phyloP scores from a whole-genome alignment of 2,329 filamentous ascomycete genomes.

The Verticillium nonalfalfae region DNA sequence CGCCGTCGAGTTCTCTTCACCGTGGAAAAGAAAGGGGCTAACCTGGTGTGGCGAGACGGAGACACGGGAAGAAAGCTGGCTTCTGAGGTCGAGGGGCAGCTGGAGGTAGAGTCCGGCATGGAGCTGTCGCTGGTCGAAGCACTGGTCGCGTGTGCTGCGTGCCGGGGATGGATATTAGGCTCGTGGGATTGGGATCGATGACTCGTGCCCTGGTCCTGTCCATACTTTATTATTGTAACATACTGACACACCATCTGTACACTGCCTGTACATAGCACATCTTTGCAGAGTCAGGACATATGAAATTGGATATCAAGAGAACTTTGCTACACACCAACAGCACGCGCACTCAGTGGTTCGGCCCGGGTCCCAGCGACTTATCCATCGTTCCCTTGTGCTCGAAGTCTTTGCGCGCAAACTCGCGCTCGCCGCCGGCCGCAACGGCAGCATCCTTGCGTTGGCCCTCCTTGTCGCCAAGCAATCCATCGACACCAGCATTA shows the following conservation, averaged over 20 bases:
- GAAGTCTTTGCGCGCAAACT: constrained; percentile 10
- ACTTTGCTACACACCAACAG: background rate
- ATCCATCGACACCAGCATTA: constrained; percentile 23
- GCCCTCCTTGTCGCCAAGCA: constrained; percentile 21
- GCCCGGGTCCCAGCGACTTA: constrained; percentile 4
- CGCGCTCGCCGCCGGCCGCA: constrained; percentile 8
- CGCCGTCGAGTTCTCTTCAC: constrained; percentile 1
- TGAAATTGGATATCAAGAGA: background rate
- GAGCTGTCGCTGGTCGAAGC: background rate
- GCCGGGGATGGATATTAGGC: background rate
- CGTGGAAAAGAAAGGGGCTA: background rate
- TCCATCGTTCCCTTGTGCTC: constrained; percentile 7
- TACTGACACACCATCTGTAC: background rate
- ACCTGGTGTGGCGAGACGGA: constrained; percentile 2
- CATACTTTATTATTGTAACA: background rate
- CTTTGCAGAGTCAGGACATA: background rate
- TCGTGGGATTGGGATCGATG: background rate
- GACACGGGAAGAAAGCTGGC: background rate
- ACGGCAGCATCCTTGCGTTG: constrained; percentile 24
- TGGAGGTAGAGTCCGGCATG: background rate
- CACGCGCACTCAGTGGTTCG: background rate
- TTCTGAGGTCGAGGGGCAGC: background rate
- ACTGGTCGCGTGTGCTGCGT: constrained; percentile 3
- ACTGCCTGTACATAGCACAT: background rate
- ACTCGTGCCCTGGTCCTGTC: no score